Percentiles rank a stretch among this genome's conserved stretches.
Evolutionary conservation across 192 early-diverging fungal genomes (phyloP).

Genomic region (Coemansia sp.): DNA sequence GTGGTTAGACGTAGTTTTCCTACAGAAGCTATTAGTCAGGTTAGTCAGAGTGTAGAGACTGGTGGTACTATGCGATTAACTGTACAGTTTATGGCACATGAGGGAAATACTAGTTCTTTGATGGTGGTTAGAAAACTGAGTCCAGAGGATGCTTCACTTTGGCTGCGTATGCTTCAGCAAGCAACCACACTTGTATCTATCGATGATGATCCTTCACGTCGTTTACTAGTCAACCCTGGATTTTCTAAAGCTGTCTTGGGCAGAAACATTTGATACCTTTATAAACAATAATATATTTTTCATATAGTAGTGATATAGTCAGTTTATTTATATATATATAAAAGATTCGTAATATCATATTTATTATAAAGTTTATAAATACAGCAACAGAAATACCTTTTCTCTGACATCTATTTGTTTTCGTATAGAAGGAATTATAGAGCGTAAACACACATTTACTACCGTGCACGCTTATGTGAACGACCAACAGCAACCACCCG

Average conservation of each 20-base stretch:
- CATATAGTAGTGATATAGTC: too few relatives aligned
- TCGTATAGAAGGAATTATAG: background rate
- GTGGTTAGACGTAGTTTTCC: constrained; percentile 16
- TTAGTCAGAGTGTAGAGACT: constrained; percentile 26
- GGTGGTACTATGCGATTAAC: constrained; percentile 24
- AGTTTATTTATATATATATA: background rate
- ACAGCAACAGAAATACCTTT: too few relatives aligned
- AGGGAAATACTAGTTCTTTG: constrained; percentile 4
- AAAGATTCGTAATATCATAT: background rate
- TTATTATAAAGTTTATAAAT: background rate
- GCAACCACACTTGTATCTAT: constrained; percentile 19
- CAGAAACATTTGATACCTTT: background rate
- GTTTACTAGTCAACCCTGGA: constrained; percentile 32
- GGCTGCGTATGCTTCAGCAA: constrained; percentile 37
- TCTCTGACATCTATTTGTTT: background rate
- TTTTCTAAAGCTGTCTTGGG: constrained; percentile 14
- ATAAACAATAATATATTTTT: too few relatives aligned
- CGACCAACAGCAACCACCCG: background rate
- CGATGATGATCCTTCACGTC: constrained; percentile 13
- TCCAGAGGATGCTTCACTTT: constrained; percentile 26
- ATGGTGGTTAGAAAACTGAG: constrained; percentile 21
- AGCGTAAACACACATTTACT: background rate
- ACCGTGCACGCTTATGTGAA: background rate
- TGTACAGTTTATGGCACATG: constrained; percentile 22
- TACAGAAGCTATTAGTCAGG: constrained; percentile 20